Conservation (phyloP, 2,329 filamentous ascomycete species). For the Aspergillus floridensis region DNA sequence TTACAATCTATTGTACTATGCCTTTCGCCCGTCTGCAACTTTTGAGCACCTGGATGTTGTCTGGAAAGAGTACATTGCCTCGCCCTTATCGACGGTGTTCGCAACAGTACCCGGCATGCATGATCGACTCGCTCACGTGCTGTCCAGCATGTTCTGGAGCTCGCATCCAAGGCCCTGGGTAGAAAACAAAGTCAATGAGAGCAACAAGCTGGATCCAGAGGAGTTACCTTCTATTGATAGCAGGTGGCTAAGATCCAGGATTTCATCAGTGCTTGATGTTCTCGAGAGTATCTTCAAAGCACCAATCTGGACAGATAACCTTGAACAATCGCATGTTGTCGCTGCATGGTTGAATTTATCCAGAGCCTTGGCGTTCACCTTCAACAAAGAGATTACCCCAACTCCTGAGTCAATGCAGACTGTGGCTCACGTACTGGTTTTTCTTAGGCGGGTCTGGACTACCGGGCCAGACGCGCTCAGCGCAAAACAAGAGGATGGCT, state of each 20-base stretch:
- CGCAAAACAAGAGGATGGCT: constrained; percentile 21
- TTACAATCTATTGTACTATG: constrained; percentile 79
- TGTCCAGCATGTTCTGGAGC: constrained; percentile 64
- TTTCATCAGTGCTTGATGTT: constrained; percentile 62
- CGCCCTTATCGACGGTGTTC: constrained; percentile 61
- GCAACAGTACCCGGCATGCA: constrained; percentile 51
- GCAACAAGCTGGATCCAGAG: constrained; percentile 58
- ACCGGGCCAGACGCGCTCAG: constrained; percentile 46
- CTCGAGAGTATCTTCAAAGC: constrained; percentile 54
- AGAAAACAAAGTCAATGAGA: constrained; percentile 66
- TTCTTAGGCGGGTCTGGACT: constrained; percentile 69
- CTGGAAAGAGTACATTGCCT: constrained; percentile 73
- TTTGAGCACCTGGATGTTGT: constrained; percentile 66
- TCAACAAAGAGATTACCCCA: constrained; percentile 84
- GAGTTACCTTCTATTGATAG: constrained; percentile 81
- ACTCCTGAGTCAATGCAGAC: constrained; percentile 79
- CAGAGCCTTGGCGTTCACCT: constrained; percentile 58
- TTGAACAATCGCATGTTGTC: constrained; percentile 48
- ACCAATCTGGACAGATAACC: constrained; percentile 49
- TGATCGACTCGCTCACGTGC: constrained; percentile 63
- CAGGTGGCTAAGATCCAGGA: constrained; percentile 79
- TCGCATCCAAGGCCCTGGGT: constrained; percentile 63
- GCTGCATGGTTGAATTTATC: constrained; percentile 62
- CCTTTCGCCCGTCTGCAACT: constrained; percentile 68
- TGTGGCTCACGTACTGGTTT: constrained; percentile 67